Evolutionary conservation across 495 filamentous ascomycete genomes (phyloP).

Genomic region (Apiosordaria backusii): DNA sequence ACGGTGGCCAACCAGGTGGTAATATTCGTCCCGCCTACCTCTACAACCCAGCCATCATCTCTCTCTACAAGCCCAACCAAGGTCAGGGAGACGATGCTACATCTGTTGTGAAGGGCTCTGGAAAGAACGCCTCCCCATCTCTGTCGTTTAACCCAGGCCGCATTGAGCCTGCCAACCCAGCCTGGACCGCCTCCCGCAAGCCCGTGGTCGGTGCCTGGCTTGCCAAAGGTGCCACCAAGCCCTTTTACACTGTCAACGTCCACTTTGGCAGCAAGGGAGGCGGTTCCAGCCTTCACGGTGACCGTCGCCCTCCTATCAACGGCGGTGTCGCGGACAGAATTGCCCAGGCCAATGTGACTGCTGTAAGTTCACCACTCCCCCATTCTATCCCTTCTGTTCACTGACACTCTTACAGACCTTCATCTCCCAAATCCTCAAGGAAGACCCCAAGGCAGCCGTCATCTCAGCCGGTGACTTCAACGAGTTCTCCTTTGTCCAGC

Average conservation of each 20-base stretch:
- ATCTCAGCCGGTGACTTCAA: conserved; percentile 59
- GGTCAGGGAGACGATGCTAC: conserved; percentile 45
- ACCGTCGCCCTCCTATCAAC: conserved; percentile 58
- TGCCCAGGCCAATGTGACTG: conserved; percentile 48
- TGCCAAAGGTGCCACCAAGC: conserved; percentile 36
- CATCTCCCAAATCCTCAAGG: conserved; percentile 40
- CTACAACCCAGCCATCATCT: conserved; percentile 50
- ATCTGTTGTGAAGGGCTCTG: conserved; percentile 44
- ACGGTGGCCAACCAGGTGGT: conserved; percentile 59
- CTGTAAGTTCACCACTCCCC: conserved; percentile 33
- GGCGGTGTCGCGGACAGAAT: conserved; percentile 47
- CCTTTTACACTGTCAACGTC: conserved; percentile 60
- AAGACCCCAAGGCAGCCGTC: conserved; percentile 43
- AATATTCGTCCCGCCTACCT: conserved; percentile 64
- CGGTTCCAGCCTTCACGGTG: conserved; percentile 52
- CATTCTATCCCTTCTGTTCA: not conserved
- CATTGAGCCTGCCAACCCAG: conserved; percentile 52
- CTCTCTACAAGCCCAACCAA: conserved; percentile 45
- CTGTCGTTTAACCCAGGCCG: conserved; percentile 58
- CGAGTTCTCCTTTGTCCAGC: conserved; percentile 56
- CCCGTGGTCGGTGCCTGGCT: conserved; percentile 57
- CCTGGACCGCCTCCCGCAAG: conserved; percentile 53
- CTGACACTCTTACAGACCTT: conserved; percentile 25
- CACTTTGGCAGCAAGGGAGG: conserved; percentile 57
- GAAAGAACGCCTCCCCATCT: conserved; percentile 16